These are phyloP conservation scores for Aureobasidium sp. DNA, from an alignment of 2,329 filamentous ascomycete species.

Conservation along the genomic window DNA sequence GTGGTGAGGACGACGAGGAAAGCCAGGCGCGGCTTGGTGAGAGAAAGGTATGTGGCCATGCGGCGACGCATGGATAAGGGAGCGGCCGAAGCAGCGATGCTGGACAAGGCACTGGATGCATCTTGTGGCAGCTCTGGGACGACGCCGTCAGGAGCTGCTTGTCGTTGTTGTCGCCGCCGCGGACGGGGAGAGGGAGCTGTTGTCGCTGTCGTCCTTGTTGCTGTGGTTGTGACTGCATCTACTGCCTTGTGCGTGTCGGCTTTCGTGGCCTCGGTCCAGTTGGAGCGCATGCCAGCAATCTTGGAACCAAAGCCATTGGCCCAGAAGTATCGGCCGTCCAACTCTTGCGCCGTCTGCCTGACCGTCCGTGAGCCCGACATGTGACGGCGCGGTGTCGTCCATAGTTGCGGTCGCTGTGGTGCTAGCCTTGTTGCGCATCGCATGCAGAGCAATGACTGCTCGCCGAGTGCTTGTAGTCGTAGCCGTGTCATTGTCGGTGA, in stretches of 20 bases:
- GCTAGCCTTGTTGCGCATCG: slow-evolving; percentile 25
- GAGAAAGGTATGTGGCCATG: slow-evolving; percentile 74
- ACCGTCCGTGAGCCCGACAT: slow-evolving; percentile 19
- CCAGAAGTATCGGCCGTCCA: slow-evolving; percentile 31
- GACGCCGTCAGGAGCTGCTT: slow-evolving; percentile 17
- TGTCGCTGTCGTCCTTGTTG: neutral
- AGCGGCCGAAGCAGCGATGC: slow-evolving; percentile 50
- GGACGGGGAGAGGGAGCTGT: slow-evolving; percentile 26
- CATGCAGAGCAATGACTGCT: slow-evolving; percentile 21
- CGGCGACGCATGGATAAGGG: slow-evolving; percentile 55
- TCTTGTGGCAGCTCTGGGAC: slow-evolving; percentile 44
- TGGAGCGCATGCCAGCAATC: slow-evolving; percentile 10
- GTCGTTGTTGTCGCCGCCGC: slow-evolving; percentile 31
- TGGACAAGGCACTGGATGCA: slow-evolving; percentile 55
- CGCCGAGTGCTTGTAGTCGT: slow-evolving; percentile 7
- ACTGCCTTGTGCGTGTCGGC: neutral
- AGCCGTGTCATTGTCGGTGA: slow-evolving; percentile 1
- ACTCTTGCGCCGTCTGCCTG: slow-evolving; percentile 19
- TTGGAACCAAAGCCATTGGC: slow-evolving; percentile 26
- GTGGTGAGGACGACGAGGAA: slow-evolving; percentile 86
- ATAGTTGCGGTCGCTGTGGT: slow-evolving; percentile 20
- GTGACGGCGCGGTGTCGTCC: slow-evolving; percentile 20
- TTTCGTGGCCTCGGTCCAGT: slow-evolving; percentile 9
- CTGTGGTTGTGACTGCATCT: neutral
- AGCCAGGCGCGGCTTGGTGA: slow-evolving; percentile 91